These are phyloP conservation scores for Ogataea ramenticola DNA, from an alignment of 805 yeast genomes.

Conservation along the genomic window DNA sequence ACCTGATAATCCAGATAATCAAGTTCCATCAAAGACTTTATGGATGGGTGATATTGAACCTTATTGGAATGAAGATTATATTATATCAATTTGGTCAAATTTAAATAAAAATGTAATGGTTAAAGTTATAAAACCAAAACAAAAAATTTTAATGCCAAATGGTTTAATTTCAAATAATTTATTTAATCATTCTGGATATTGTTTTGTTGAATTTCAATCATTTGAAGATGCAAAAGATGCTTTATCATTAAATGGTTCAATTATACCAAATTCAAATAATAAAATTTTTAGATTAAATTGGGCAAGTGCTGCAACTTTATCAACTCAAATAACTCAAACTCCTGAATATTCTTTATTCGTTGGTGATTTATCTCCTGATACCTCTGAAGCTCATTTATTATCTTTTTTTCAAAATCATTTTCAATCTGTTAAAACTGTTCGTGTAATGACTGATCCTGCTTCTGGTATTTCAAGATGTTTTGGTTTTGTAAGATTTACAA, in stretches of 20 bases:
- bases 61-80: conserved; percentile 61
- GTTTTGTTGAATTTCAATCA: conserved; percentile 68
- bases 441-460: conserved; percentile 83
- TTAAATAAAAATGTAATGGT: conserved; percentile 52
- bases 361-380: conserved; percentile 74
- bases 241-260: conserved; percentile 55
- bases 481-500: conserved; percentile 73
- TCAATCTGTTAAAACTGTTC: conserved; percentile 64
- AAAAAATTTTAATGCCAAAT: conserved; percentile 19
- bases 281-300: conserved; percentile 70
- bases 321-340: conserved; percentile 62
- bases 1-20: conserved; percentile 42
- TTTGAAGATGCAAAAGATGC: conserved; percentile 68
- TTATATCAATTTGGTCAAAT: conserved; percentile 53
- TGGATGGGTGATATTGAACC: conserved; percentile 92
- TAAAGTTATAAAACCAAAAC: conserved; percentile 50
- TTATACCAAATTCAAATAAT: conserved; percentile 49
- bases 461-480: conserved; percentile 72
- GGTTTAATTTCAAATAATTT: conserved; percentile 6
- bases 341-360: conserved; percentile 76
- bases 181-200: conserved; percentile 49
- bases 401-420: conserved; percentile 64
- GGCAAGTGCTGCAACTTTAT: conserved; percentile 78
- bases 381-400: conserved; percentile 73
- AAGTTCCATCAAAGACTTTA: conserved; percentile 56